Base-by-base conservation (phyloP, 169 alveolate genomes). In the Plasmodium coatneyi region DNA sequence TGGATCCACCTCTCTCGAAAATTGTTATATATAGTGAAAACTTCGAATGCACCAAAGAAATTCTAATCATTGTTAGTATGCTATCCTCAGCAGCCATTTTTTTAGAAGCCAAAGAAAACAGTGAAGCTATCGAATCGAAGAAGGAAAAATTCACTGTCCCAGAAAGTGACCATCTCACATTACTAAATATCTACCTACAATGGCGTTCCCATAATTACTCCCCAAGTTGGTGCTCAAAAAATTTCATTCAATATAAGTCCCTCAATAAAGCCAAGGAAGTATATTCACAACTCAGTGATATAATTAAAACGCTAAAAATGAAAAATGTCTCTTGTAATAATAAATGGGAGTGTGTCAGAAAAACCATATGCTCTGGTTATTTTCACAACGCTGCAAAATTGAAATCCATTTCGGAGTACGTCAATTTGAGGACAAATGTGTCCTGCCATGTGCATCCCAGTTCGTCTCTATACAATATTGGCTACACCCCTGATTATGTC, bases 321-420 rank as follows among this genome's bases (percentile, higher is more conserved):
- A 92, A 96, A 78, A 83, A 83, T 71, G 83, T 74, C 0, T 83
- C 92, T 78, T 92, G 97, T 76, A 83, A 95, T 83, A 82, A 92
- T 79, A 52, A 95, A 46, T 95, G 96, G 95, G 96, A 95, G 54
- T 94, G 95, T 79, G 98, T 99, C 19, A 96, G 99, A 84, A 98
- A 98, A 95, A 99, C 99, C 78, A 98, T 99, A 43, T 98, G 99
- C 87, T 97, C 99, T 5, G 99, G 99, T 1, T 99, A 99, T 97
- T 99, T 99, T 97, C 99, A 98, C 95, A 99, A 99, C 96, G 99
- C 99, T n/a, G 99, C 99, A 32, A 99, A 99, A 96, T 97, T 99
- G 52, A 98, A 98, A 95, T 99, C 99, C 7, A 98, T 99, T 25
- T 99, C 99, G 39, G 99, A 99, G 97, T 99, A 99, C 96, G 98